Evolutionary conservation across 2,329 filamentous ascomycete genomes (phyloP), one percentile per base, ranked within the genome.

Genomic region (Chaetothyriales sp.): DNA sequence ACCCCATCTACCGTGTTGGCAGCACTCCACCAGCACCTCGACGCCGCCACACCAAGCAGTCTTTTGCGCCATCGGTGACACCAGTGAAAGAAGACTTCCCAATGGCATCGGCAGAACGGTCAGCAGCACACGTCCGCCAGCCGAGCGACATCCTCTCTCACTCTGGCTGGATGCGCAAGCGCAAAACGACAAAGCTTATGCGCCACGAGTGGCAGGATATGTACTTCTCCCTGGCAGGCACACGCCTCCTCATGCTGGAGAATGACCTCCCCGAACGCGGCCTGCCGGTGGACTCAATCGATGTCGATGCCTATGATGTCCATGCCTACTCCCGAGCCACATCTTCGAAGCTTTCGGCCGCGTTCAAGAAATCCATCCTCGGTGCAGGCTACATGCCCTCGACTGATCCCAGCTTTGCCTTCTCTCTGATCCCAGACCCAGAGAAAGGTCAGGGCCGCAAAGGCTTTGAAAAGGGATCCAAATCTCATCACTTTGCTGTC

Each of bases 401-500:
- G 1, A 61, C 61, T 5, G 64, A 67, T 3, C 56, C 66, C 0
- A 65, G 66, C 0, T 73, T 73, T 56, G 64, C 64, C 1, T 73
- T 73, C 53, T 70, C 69, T 0, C 51, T 73, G 5, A 64, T 72
- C 29, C 69, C 72, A 0, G 60, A 70, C 0, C 59, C 65, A 52
- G 70, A 65, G 57, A 74, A 66, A 58, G 68, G 62, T 52, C 71
- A 58, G 50, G 78, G 22, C 22, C 18, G 43, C 19, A 57, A 58
- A 44, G 47, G 67, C 46, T 67, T 70, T 56, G 47, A 56, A 8
- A 62, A 78, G 51, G 81, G 77, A 9, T 81, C 80, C 61, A 95
- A 95, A 76, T 85, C 86, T 45, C 90, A 97, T 64, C 88, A 97
- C 66, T 97, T 97, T 66, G 87, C 90, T 0, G 90, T 95, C 60